A percentile compares a stretch with the other conserved stretches of the same genome.
phyloP scores from a whole-genome alignment of 257 asterid genomes.

The Solanum chiquidenum region DNA sequence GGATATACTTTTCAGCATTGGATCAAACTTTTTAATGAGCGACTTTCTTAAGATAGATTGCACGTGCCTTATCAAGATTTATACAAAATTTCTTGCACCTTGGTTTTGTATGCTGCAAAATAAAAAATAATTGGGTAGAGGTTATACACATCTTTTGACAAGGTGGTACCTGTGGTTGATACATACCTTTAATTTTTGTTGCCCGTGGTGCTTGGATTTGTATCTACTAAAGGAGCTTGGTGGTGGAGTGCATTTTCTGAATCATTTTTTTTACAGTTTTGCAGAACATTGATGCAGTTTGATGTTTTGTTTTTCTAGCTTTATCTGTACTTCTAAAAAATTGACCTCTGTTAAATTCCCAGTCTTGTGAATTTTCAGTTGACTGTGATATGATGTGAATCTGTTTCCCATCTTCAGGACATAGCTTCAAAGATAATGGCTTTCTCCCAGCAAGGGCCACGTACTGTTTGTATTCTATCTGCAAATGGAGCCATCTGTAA shows the following conservation, averaged over 20 bases:
- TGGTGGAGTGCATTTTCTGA: neutral
- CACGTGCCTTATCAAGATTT: neutral
- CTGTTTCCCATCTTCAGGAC: conserved; percentile 38
- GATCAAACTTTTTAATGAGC: neutral
- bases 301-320: neutral
- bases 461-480: conserved; percentile 81
- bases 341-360: neutral
- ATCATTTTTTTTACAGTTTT: neutral
- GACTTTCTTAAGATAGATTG: neutral
- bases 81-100: neutral
- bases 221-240: neutral
- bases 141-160: neutral
- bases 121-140: neutral
- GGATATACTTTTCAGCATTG: neutral
- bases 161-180: neutral
- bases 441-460: conserved; percentile 92
- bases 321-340: neutral
- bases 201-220: neutral
- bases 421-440: conserved; percentile 71
- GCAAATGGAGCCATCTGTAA: conserved; percentile 86
- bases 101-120: neutral
- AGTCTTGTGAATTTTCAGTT: neutral
- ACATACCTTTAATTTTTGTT: neutral
- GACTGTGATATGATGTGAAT: neutral
- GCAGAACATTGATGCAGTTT: neutral